Evolutionary conservation across 2,329 filamentous ascomycete genomes (phyloP), one percentile per base, ranked within the genome.

Genomic region (Talaromyces sp.): DNA sequence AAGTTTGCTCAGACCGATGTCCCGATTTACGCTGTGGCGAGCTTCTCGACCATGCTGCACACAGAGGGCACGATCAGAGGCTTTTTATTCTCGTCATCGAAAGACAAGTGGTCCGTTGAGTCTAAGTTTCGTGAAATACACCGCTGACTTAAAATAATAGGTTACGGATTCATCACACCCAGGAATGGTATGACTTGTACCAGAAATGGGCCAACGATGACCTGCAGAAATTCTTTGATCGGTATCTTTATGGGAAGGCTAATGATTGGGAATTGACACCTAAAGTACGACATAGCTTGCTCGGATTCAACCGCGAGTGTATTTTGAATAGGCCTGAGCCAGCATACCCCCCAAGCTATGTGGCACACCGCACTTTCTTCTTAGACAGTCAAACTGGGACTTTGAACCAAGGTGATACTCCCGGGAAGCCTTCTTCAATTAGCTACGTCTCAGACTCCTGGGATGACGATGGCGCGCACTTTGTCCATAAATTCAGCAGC

Each of bases 261-360:
- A 82, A 82, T 57, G 77, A 69, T 33, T 82, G 77, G 77, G 76
- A 80, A 62, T 69, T 74, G 53, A 82, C 78, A 0, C 77, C 79
- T 0, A 69, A 69, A 31, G 76, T 81, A 4, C 72, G 78, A 4
- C 75, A 73, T 68, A 74, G 77, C 4, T 67, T 72, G 0, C 67
- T 81, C 16, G 68, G 70, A n/a, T 76, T 74, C 53, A 73, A 73
- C 33, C 68, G 76, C 50, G 56, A 69, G 18, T 65, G 68, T 36
- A 68, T 71, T 42, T 72, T 70, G 53, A 72, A 73, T 7, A 63
- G 69, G 4, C 69, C 71, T 0, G 63, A 66, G 9, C 72, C 70
- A 0, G 62, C 69, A 10, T 74, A 74, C 44, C 62, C 61, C 12
- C 66, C 65, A n/a, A 65, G 75, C 33, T 75, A 68, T 47, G 64